These are phyloP conservation scores for Cornus suecica DNA, from an alignment of 148 eudicot species.

Conservation along the genomic window DNA sequence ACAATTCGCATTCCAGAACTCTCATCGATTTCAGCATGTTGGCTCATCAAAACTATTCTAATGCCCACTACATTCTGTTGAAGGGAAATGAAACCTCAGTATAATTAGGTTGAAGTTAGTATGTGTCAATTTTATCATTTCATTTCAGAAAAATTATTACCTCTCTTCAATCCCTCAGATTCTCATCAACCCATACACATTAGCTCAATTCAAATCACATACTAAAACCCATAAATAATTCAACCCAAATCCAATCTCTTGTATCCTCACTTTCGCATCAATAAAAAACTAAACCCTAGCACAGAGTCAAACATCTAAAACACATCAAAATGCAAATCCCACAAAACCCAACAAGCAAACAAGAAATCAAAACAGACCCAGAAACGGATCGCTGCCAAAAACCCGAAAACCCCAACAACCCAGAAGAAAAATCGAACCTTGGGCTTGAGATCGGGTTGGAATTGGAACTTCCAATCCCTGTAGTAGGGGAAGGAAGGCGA, in stretches of 20 bases:
- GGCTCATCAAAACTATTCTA: neutral
- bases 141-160: neutral
- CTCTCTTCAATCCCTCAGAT: neutral
- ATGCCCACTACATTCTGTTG: neutral
- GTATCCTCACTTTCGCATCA: neutral
- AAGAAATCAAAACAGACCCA: constrained; percentile 12
- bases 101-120: too few species aligned
- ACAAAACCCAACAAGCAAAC: constrained; percentile 15
- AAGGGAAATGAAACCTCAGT: too few species aligned
- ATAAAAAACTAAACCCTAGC: neutral
- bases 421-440: constrained; percentile 40
- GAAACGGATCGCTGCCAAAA: constrained; percentile 22
- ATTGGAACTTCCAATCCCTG: constrained; percentile 68
- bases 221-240: neutral
- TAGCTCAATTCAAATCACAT: neutral
- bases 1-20: neutral
- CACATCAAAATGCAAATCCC: constrained; percentile 12
- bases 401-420: neutral
- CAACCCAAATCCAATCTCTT: neutral
- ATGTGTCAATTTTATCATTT: neutral
- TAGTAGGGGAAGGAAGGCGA: constrained; percentile 62
- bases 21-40: neutral
- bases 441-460: constrained; percentile 69
- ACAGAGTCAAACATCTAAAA: neutral
- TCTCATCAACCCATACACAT: neutral